Conservation (phyloP, 441 rosid species). For the Viola pubescens region DNA sequence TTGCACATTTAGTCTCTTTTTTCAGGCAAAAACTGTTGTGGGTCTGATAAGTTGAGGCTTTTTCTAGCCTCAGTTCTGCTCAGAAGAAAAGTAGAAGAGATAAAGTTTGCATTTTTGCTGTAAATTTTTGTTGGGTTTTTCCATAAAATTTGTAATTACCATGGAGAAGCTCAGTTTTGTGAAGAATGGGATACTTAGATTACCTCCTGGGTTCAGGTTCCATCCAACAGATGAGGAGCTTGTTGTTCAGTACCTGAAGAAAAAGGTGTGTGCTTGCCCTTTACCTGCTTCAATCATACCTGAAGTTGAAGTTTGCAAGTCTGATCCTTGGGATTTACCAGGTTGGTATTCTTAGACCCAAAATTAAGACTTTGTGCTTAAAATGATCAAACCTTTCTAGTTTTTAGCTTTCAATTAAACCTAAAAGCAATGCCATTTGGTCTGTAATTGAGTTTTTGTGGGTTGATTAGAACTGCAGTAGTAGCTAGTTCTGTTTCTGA, state of each 20-base stretch:
- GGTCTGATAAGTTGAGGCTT: slow-evolving; percentile 12
- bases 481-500: not conserved
- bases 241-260: slow-evolving; percentile 59
- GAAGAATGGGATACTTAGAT: slow-evolving; percentile 65
- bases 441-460: not conserved
- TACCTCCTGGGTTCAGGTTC: slow-evolving; percentile 50
- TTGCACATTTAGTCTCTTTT: not conserved
- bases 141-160: slow-evolving; percentile 6
- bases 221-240: not conserved
- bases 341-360: slow-evolving; percentile 32
- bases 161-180: slow-evolving; percentile 78
- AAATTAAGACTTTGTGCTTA: not conserved
- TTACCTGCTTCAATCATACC: slow-evolving; percentile 92
- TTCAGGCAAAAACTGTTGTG: slow-evolving; percentile 2
- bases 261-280: slow-evolving; percentile 65
- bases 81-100: too few relatives aligned
- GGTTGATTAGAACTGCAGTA: not conserved
- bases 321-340: slow-evolving; percentile 98
- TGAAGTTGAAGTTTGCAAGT: slow-evolving; percentile 84
- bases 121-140: not conserved
- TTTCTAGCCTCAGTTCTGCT: not conserved
- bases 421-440: slow-evolving; percentile 12
- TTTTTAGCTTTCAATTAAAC: not conserved
- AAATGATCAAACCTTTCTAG: not conserved
- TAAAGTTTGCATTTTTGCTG: not conserved